phyloP scores from a whole-genome alignment of 352 stramenopile species.

The Globisporangium nodosum region DNA sequence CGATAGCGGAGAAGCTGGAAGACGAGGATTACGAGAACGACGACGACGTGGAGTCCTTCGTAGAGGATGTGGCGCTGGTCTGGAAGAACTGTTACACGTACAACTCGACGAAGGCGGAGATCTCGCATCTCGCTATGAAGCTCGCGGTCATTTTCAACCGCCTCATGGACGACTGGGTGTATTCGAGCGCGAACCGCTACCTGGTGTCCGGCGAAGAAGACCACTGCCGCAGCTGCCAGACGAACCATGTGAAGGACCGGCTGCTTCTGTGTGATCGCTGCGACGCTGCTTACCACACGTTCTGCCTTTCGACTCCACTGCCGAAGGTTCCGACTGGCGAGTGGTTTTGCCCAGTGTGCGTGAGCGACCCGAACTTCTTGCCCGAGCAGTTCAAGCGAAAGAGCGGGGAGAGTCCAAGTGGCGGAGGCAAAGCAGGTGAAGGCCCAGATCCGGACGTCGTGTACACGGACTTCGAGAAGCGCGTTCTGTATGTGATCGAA shows the following conservation, averaged over 20 bases:
- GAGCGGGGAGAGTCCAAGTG: slow-evolving; percentile 15
- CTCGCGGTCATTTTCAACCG: slow-evolving; percentile 73
- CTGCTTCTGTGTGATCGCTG: slow-evolving; percentile 78
- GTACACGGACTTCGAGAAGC: slow-evolving; percentile 62
- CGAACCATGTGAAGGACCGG: slow-evolving; percentile 55
- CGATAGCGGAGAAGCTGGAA: slow-evolving; percentile 78
- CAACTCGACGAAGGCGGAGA: slow-evolving; percentile 79
- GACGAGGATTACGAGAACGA: slow-evolving; percentile 84
- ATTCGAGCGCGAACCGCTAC: slow-evolving; percentile 41
- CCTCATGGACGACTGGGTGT: slow-evolving; percentile 77
- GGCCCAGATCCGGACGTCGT: slow-evolving; percentile 29
- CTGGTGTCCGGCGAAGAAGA: slow-evolving; percentile 72
- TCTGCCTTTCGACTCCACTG: slow-evolving; percentile 65
- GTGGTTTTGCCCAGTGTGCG: slow-evolving; percentile 74
- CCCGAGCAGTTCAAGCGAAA: slow-evolving; percentile 52
- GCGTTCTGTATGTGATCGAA: slow-evolving; percentile 46
- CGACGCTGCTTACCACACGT: slow-evolving; percentile 80
- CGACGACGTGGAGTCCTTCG: slow-evolving; percentile 70
- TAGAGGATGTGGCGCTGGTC: slow-evolving; percentile 75
- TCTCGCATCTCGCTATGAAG: slow-evolving; percentile 70
- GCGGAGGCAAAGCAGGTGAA: slow-evolving; percentile 9
- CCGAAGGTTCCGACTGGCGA: slow-evolving; percentile 49
- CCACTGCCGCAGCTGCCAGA: slow-evolving; percentile 69
- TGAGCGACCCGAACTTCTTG: slow-evolving; percentile 45
- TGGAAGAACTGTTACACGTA: slow-evolving; percentile 87